Percentiles rank a stretch among this genome's conserved stretches.
These are phyloP conservation scores for Amaranthus cruentus DNA, from an alignment of 148 eudicot species.

Conservation along the genomic window DNA sequence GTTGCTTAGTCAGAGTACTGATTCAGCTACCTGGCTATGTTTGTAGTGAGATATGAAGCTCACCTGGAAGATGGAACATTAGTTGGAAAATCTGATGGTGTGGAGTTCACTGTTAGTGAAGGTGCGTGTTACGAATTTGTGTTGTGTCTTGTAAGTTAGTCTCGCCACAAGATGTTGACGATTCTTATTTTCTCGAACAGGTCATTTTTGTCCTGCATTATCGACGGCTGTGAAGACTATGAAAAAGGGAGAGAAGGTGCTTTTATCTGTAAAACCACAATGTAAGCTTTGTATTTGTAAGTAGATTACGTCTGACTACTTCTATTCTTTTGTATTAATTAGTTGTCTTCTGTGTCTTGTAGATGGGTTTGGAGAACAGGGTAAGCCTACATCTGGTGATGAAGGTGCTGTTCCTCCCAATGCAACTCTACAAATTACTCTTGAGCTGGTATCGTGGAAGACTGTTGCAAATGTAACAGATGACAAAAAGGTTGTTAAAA, in stretches of 20 bases:
- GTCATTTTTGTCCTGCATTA: conserved; percentile 91
- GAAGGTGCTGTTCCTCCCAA: conserved; percentile 82
- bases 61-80: conserved; percentile 70
- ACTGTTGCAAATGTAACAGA: conserved; percentile 70
- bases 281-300: conserved; percentile 40
- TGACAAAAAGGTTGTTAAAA: conserved; percentile 87
- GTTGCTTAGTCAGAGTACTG: neutral
- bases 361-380: conserved; percentile 97
- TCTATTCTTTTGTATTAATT: neutral
- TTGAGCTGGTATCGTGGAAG: conserved; percentile 86
- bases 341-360: conserved; percentile 18
- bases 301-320: neutral
- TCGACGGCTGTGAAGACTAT: conserved; percentile 92
- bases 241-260: conserved; percentile 94
- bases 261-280: conserved; percentile 78
- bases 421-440: conserved; percentile 58
- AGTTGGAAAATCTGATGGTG: conserved; percentile 65
- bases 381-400: conserved; percentile 69
- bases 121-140: conserved; percentile 34
- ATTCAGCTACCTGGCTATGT: neutral
- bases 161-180: neutral
- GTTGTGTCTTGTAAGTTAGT: neutral
- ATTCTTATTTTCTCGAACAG: conserved; percentile 24
- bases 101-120: conserved; percentile 72
- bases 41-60: conserved; percentile 77